These are phyloP conservation scores for Cicer cuneatum DNA, from an alignment of 306 rosid genomes.

Conservation along the genomic window DNA sequence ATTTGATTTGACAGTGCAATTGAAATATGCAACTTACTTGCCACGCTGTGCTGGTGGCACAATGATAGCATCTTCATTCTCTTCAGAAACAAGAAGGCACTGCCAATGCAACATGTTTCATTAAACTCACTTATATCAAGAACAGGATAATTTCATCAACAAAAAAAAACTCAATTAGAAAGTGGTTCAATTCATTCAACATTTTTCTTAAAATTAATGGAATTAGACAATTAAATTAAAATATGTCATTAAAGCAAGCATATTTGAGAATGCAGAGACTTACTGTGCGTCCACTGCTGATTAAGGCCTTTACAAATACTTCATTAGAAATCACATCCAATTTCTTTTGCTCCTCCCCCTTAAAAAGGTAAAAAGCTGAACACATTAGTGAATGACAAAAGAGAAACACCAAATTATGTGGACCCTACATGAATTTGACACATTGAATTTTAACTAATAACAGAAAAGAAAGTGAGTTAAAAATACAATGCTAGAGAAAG, in stretches of 20 bases:
- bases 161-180: neutral
- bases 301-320: conserved; percentile 88
- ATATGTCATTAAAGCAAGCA: neutral
- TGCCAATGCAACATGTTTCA: conserved; percentile 43
- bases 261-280: conserved; percentile 45
- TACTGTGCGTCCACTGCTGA: conserved; percentile 92
- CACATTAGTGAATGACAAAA: neutral
- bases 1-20: neutral
- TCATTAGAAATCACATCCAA: conserved; percentile 96
- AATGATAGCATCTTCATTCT: conserved; percentile 76
- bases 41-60: conserved; percentile 64
- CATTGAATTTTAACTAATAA: neutral
- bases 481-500: neutral
- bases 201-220: neutral
- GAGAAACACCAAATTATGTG: no score
- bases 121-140: conserved; percentile 16
- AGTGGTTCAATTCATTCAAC: neutral
- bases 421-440: neutral
- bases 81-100: conserved; percentile 95
- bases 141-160: conserved; percentile 3
- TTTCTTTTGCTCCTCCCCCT: conserved; percentile 95
- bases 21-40: conserved; percentile 42
- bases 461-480: neutral
- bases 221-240: neutral
- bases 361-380: neutral